Conservation (phyloP, 148 eudicot species). For the Salicornia ramosissima region DNA sequence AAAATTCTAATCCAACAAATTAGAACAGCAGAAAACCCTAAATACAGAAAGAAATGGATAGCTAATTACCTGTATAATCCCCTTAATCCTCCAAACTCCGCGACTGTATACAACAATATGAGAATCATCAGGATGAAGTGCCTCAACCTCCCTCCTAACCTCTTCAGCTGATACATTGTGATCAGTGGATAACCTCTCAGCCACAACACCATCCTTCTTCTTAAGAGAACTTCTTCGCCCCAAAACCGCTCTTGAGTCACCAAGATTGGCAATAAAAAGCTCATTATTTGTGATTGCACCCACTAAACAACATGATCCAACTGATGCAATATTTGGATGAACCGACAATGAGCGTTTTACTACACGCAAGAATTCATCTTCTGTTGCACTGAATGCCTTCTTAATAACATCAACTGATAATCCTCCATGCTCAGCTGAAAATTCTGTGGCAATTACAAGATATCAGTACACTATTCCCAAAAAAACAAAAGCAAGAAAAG, state of each 20-base stretch:
- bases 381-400: conserved; percentile 57
- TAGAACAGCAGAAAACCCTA: neutral
- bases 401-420: conserved; percentile 41
- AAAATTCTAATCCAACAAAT: neutral
- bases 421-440: conserved; percentile 40
- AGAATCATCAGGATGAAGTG: conserved; percentile 59
- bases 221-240: conserved; percentile 34
- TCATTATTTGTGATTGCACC: conserved; percentile 53
- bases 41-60: neutral
- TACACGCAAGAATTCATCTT: conserved; percentile 40
- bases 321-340: conserved; percentile 39
- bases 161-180: conserved; percentile 54
- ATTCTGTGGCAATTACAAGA: conserved; percentile 23
- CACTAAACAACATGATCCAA: conserved; percentile 60
- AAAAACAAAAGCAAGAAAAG: neutral
- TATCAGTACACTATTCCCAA: neutral
- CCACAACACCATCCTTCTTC: conserved; percentile 29
- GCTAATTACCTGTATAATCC: conserved; percentile 53
- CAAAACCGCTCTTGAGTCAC: conserved; percentile 64
- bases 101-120: conserved; percentile 40
- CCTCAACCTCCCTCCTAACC: conserved; percentile 54
- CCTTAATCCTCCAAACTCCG: conserved; percentile 68
- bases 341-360: conserved; percentile 32
- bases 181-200: conserved; percentile 51
- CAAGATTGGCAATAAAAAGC: conserved; percentile 57